Percentiles rank a stretch among this genome's conserved stretches.
Conservation (phyloP, 805 yeast genomes). For the Myxozyma udenii region DNA sequence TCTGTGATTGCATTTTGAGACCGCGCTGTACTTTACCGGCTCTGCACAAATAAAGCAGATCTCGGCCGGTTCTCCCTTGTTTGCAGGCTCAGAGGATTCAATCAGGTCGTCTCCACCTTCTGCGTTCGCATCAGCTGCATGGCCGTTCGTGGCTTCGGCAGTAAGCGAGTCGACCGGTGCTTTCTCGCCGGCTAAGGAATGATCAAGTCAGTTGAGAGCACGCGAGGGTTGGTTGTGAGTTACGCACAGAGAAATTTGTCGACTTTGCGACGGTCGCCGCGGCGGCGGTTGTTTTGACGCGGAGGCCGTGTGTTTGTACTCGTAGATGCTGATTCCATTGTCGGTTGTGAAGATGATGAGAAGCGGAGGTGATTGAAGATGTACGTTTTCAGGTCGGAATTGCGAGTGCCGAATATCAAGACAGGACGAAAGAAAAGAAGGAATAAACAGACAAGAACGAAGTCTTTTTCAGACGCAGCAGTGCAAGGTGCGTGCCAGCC, state of each 20-base stretch:
- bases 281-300: not conserved
- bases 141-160: not conserved
- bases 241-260: conserved; percentile 16
- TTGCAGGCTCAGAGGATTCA: conserved; percentile 19
- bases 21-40: conserved; percentile 56
- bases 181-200: conserved; percentile 18
- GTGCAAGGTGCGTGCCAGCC: no score
- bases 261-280: conserved; percentile 7
- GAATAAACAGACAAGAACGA: no score
- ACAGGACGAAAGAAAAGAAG: no score
- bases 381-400: no score
- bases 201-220: no score
- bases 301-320: not conserved
- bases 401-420: no score
- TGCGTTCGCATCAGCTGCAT: not conserved
- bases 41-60: conserved; percentile 85
- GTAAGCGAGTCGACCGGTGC: conserved; percentile 9
- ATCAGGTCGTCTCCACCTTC: conserved; percentile 13
- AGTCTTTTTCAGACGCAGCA: no score
- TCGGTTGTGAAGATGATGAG: no score
- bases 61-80: conserved; percentile 34
- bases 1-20: conserved; percentile 79
- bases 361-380: no score
- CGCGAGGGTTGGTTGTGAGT: no score
- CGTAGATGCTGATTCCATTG: not conserved